These are phyloP conservation scores for Plasmopara muralis DNA, from an alignment of 352 stramenopile genomes.

Conservation along the genomic window DNA sequence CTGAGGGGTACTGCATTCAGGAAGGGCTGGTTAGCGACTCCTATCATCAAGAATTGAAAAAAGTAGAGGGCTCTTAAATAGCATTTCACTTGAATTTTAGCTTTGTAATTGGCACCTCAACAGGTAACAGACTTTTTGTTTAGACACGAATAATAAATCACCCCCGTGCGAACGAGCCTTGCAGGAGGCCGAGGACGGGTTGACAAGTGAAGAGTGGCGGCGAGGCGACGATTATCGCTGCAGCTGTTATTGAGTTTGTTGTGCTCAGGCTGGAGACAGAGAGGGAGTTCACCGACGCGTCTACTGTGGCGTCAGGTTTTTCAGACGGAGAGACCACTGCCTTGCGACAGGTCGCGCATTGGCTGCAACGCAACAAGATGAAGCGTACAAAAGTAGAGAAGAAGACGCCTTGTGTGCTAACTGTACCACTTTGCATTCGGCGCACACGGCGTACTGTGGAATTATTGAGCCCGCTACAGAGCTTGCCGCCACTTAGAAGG, in stretches of 20 bases:
- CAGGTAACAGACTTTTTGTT: too few species aligned
- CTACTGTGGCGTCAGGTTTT: slow-evolving; percentile 5
- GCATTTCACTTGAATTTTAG: too few species aligned
- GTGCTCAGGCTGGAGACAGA: slow-evolving; percentile 1
- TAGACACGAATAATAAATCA: too few species aligned
- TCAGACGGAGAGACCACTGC: slow-evolving; percentile 16
- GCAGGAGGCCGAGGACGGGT: slow-evolving; percentile 1
- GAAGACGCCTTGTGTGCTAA: background rate
- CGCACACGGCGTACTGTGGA: slow-evolving; percentile 26
- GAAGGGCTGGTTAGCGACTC: too few species aligned
- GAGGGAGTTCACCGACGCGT: background rate
- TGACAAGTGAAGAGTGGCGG: slow-evolving; percentile 3
- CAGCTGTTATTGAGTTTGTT: slow-evolving; percentile 6
- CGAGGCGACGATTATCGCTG: too few species aligned
- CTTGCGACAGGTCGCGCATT: slow-evolving; percentile 4
- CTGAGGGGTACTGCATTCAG: too few species aligned
- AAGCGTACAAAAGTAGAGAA: background rate
- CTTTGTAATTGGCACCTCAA: too few species aligned
- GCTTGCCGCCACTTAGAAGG: background rate
- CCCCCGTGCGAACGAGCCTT: too few species aligned
- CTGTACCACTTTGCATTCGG: slow-evolving; percentile 11
- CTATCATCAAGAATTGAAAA: too few species aligned
- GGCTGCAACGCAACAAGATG: slow-evolving; percentile 10
- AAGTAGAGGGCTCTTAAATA: too few species aligned
- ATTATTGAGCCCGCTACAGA: slow-evolving; percentile 12